Evolutionary conservation across 2,329 filamentous ascomycete genomes (phyloP), one percentile per base, ranked within the genome.

Genomic region (Apiospora koreana): DNA sequence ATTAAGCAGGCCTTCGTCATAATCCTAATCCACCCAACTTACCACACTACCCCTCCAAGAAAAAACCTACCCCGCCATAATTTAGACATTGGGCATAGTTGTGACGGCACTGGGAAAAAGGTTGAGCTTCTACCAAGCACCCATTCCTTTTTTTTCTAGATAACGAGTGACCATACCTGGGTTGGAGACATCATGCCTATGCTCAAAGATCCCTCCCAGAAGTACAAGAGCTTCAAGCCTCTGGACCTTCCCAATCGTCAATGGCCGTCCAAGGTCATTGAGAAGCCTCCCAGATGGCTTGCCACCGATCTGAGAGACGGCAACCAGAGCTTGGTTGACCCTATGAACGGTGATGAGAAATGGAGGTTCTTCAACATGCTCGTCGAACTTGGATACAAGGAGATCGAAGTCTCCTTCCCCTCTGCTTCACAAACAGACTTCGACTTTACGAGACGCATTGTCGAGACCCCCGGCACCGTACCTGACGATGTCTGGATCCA

Each of bases 311-410:
- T 97, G 77, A 87, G 95, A 78, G 95, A 98, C 86, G 95, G 95
- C 70, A 98, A 98, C 86, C 95, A 98, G 85, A 95, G 92, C 81
- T 86, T 97, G 81, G 91, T 94, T 43, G 94, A 97, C 80, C 95
- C 95, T 73, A 98, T 98, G 95, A 96, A 94, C 79, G 94, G 94
- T 75, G 94, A 97, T 66, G 94, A 98, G 86, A 98, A 98, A 84
- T 96, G 93, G 90, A 86, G 87, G 72, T 98, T 95, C 87, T 98
- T 98, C 86, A 91, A 95, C 83, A 97, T 97, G 94, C 89, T 98
- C 69, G 90, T 92, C 77, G 91, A 95, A 72, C 87, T 98, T 67
- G 95, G 96, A 76, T 98, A 97, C 87, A 98, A 98, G 84, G 95
- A 98, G 83, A 98, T 98, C 74, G 95, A 98, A 80, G 92, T 98